Base-by-base conservation (phyloP, 179 eudicot genomes). In the Actinidia chinensis region DNA sequence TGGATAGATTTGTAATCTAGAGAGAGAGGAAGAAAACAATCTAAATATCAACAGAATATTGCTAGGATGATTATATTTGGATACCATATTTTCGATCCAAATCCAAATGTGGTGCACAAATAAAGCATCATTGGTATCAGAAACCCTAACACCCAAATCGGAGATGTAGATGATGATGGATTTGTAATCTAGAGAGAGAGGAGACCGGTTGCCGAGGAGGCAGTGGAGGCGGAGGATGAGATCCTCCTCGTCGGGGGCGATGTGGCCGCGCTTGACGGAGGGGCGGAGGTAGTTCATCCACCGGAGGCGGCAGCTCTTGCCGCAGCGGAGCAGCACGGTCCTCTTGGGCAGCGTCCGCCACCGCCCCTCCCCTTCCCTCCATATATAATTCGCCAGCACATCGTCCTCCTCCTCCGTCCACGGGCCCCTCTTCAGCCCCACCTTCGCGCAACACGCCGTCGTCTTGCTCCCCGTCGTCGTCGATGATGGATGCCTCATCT, bases 351-450 rank as follows among this genome's bases (percentile, higher is more conserved):
- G 71, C 2, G 85, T 81, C 48, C 85, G 76, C 90, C 90, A 87
- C 78, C 79, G 71, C 23, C 90, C 88, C 47, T 83, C 88, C 0
- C 90, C 90, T 79, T 85, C 88, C 23, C 47, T 81, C 66, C 46
- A 75, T 15, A 87, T 76, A 74, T 85, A 87, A 25, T 71, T 75
- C 1, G 75, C 52, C 55, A 87, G 52, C 18, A 87, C 50, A 77
- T 83, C 82, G 77, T 87, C 88, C 54, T 87, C 90, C 67, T 85
- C 90, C 33, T 85, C 82, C 28, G 88, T 87, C 90, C 90, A 87
- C n/a, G 85, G 88, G 17, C 88, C 88, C 47, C 83, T 79, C 88
- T 85, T 84, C 74, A 86, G 18, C 47, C 87, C 85, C 33, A 81
- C 70, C 60, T 84, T 84, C 74, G 56, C 74, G 71, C 83, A 84